Base-by-base conservation (phyloP, 441 rosid species). In the Erodium trifolium region DNA sequence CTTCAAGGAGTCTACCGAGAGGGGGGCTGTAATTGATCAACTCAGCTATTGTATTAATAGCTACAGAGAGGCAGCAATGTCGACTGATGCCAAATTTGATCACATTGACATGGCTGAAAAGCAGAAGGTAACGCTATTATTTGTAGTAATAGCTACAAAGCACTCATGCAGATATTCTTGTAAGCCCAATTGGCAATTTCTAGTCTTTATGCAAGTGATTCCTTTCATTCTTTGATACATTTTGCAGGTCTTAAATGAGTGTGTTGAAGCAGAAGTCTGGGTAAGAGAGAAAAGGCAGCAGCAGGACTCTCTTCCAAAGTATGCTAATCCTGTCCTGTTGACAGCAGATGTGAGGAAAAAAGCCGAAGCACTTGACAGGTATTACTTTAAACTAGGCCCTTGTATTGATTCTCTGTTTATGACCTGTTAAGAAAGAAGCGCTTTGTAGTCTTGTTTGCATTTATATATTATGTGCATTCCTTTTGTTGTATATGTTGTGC, bases 331-430 rank as follows among this genome's bases (percentile, higher is more conserved):
- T 2, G 91, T 78, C 71, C 84, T 94, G 17, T 75, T 92, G 80
- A 85, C 92, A 27, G 96, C 91, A 73, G 99, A 94, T 43, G 79
- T 87, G 71, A 85, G 75, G 70, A 92, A 57, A 78, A 94, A 94
- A 77, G 90, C 99, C 0, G 94, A 94, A 78, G 79, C 94, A n/a
- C 68, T 94, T 69, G 98, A 94, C 81, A 83, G 92, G 99, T 94
- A 85, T 13, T 18, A 3, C 47, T 8, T 7, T 0, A 1, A 27
- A 6, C 10, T 1, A n/a, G 29, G 35, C 35, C 35, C 2, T 5
- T 31, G 49, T 23, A 17, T 59, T 12, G 4, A 2, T 11, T 0
- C 3, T 9, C 14, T 39, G 60, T 31, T 27, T 13, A 43, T 43
- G 11, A 31, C 49, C 11, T 43, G 13, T 43, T 43, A 43, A 43